phyloP scores from a whole-genome alignment of 805 yeast genomes.

The Candida boleticola region DNA sequence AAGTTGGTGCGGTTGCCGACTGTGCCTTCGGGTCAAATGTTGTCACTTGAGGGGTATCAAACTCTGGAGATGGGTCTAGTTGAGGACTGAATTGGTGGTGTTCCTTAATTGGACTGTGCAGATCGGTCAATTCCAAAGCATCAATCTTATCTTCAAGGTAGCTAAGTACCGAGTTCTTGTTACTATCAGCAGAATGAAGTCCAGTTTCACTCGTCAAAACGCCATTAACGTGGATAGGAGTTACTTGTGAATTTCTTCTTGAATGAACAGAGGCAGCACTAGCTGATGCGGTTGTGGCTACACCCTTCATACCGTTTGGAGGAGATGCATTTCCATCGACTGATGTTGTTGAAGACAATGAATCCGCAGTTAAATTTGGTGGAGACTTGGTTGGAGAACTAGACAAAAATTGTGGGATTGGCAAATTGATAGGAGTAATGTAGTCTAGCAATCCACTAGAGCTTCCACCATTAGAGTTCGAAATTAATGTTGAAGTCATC shows the following conservation, averaged over 20 bases:
- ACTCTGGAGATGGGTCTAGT: conserved; percentile 29
- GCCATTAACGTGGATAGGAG: conserved; percentile 44
- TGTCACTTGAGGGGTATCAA: too few relatives aligned
- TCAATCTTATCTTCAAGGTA: conserved; percentile 46
- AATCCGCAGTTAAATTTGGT: conserved; percentile 18
- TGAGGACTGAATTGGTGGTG: conserved; percentile 27
- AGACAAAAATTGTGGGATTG: conserved; percentile 35
- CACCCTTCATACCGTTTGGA: conserved; percentile 2
- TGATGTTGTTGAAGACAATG: not conserved
- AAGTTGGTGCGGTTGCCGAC: not conserved
- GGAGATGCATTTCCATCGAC: not conserved
- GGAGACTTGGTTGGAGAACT: conserved; percentile 37
- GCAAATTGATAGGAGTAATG: conserved; percentile 29
- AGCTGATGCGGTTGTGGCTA: not conserved
- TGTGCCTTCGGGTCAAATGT: not conserved
- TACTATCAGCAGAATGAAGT: conserved; percentile 17
- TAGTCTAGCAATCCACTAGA: conserved; percentile 28
- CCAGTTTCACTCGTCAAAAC: conserved; percentile 28
- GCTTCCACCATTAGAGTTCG: conserved; percentile 11
- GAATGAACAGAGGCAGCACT: conserved; percentile 12
- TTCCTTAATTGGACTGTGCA: conserved; percentile 21
- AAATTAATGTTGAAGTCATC: conserved; percentile 27
- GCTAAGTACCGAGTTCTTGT: conserved; percentile 39
- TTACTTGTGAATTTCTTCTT: conserved; percentile 39
- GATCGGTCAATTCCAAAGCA: conserved; percentile 34